Percentiles rank a stretch among this genome's conserved stretches.
Conservation (phyloP, 345 rosid genomes). For the Diplotaxis tenuifolia region DNA sequence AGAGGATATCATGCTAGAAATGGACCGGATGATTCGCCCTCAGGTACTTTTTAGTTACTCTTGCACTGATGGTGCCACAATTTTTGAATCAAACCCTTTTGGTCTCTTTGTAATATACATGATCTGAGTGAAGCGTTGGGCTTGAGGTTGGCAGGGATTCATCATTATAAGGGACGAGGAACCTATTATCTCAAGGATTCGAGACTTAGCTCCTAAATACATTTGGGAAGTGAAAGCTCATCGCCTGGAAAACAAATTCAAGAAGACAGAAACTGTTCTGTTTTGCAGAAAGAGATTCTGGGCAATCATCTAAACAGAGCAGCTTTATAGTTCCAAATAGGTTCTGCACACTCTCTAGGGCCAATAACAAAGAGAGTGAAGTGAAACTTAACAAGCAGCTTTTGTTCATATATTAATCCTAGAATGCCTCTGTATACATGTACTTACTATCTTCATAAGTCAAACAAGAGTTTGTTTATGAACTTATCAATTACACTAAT, state of each 20-base stretch:
- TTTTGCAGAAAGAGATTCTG: constrained; percentile 85
- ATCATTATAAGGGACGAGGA: constrained; percentile 79
- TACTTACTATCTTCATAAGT: background rate
- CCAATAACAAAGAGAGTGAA: too few relatives aligned
- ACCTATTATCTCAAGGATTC: constrained; percentile 49
- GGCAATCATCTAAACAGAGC: constrained; percentile 47
- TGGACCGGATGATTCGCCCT: constrained; percentile 83
- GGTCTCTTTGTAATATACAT: background rate
- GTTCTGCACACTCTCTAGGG: background rate
- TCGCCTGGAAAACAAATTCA: constrained; percentile 55
- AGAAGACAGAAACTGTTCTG: constrained; percentile 58
- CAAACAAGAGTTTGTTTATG: background rate
- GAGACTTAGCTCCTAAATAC: constrained; percentile 63
- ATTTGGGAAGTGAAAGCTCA: constrained; percentile 78
- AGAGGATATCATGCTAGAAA: constrained; percentile 89
- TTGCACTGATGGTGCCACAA: background rate
- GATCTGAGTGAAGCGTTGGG: background rate
- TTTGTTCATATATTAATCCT: background rate
- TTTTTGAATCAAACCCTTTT: background rate
- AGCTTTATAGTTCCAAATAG: background rate
- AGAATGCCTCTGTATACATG: constrained; percentile 6
- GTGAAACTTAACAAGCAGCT: background rate
- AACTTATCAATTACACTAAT: background rate
- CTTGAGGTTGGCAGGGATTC: constrained; percentile 58
- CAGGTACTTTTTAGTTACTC: constrained; percentile 73